Evolutionary conservation across 1,139 yeast genomes (phyloP), one percentile per base, ranked within the genome.

Genomic region (Geotrichum klebahnii): DNA sequence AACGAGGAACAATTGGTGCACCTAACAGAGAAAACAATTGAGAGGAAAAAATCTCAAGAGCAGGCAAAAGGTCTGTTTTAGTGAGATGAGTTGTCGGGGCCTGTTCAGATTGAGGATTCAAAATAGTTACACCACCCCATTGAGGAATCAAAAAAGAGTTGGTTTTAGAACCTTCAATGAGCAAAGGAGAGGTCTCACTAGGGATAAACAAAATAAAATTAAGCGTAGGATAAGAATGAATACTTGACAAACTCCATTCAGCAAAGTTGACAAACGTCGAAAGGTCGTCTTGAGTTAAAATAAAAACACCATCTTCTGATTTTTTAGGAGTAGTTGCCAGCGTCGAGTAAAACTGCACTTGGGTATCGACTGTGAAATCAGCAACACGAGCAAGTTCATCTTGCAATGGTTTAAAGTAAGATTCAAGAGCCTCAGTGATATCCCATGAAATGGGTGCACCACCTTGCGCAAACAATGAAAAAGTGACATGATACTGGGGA

Each of bases 81-180:
- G 73, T 59, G 29, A 83, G 60, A 14, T 53, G 55, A 23, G 2
- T 45, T 33, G n/a, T 55, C 35, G 33, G 55, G 51, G 22, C 8
- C 35, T 12, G 24, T 2, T 34, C 20, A 17, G 24, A 26, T 20
- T 33, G 34, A 12, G 47, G 53, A 55, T 54, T 68, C 56, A 51
- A 66, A 56, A 60, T 63, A 47, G 52, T 59, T 10, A 72, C 70
- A 2, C 75, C 74, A 16, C 97, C 97, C 95, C 96, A 90, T 68
- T 87, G 96, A 5, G 97, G 95, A 31, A 90, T 78, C 49, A 86
- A 67, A 62, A 85, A 90, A 37, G 92, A 80, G 60, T 84, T 79
- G 48, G 87, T 76, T 1, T 57, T 55, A 0, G 84, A 77, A 50
- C 73, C 67, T 48, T 70, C 75, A 49, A 72, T 64, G 6, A 45